phyloP scores from a whole-genome alignment of 2,329 filamentous ascomycete genomes.

The Lachnellula hyalina region DNA sequence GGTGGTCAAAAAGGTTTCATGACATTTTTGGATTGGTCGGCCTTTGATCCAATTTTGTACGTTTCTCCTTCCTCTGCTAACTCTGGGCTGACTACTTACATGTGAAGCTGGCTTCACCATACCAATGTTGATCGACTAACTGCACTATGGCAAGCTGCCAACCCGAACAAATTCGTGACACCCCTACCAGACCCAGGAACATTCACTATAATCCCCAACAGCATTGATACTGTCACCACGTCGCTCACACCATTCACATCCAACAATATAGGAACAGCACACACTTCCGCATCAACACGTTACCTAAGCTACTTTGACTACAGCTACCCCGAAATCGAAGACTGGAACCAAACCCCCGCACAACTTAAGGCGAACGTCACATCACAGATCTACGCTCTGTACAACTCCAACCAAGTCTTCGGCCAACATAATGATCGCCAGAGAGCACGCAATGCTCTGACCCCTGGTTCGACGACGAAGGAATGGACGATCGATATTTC shows the following conservation, averaged over 20 bases:
- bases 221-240: conserved; percentile 11
- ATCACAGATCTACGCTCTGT: conserved; percentile 52
- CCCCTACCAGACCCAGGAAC: conserved; percentile 26
- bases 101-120: conserved; percentile 20
- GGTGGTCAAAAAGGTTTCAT: conserved; percentile 52
- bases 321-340: conserved; percentile 25
- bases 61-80: neutral
- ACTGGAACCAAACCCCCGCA: conserved; percentile 49
- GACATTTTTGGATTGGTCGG: conserved; percentile 63
- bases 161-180: conserved; percentile 60
- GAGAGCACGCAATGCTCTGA: neutral
- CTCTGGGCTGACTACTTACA: neutral
- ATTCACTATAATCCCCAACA: conserved; percentile 18
- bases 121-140: conserved; percentile 66
- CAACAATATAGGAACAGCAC: conserved; percentile 47
- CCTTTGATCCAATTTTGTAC: conserved; percentile 63
- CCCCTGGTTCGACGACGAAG: conserved; percentile 2
- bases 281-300: conserved; percentile 35
- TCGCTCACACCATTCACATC: conserved; percentile 31
- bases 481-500: conserved; percentile 22
- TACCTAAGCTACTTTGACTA: conserved; percentile 22
- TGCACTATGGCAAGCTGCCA: conserved; percentile 70
- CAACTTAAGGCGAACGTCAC: conserved; percentile 56
- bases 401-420: conserved; percentile 22
- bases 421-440: neutral